Evolutionary conservation across 1,284 basidiomycete genomes (phyloP).

Genomic region (Uromyces viciae-fabae): DNA sequence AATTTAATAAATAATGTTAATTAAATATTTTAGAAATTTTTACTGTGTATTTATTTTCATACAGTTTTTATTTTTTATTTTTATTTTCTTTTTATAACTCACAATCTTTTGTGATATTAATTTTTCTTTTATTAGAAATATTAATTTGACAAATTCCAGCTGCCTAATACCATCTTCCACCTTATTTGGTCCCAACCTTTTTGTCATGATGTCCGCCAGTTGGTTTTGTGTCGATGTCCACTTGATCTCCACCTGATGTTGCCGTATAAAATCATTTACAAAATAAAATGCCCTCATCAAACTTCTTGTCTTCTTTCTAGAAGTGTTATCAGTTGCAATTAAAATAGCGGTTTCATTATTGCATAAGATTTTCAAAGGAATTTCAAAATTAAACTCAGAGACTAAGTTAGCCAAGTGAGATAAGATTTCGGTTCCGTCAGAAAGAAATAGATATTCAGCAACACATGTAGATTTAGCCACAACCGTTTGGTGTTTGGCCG

Average conservation of each 20-base stretch:
- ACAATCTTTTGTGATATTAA: no score
- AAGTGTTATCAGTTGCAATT: background rate
- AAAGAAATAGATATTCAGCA: background rate
- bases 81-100: no score
- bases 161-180: no score
- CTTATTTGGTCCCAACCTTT: background rate
- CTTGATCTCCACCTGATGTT: background rate
- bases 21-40: no score
- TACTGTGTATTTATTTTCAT: no score
- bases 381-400: background rate
- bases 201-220: constrained; percentile 1
- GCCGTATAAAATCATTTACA: background rate
- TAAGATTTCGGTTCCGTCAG: background rate
- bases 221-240: background rate
- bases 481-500: background rate
- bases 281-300: background rate
- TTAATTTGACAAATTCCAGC: no score
- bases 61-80: no score
- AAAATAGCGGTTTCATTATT: background rate
- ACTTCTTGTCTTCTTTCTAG: background rate
- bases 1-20: no score
- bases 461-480: constrained; percentile 3
- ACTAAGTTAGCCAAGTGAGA: background rate
- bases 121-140: no score
- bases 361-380: background rate